Conservation (phyloP, 1,284 basidiomycete species). For the Singerocomus inundabilis region DNA sequence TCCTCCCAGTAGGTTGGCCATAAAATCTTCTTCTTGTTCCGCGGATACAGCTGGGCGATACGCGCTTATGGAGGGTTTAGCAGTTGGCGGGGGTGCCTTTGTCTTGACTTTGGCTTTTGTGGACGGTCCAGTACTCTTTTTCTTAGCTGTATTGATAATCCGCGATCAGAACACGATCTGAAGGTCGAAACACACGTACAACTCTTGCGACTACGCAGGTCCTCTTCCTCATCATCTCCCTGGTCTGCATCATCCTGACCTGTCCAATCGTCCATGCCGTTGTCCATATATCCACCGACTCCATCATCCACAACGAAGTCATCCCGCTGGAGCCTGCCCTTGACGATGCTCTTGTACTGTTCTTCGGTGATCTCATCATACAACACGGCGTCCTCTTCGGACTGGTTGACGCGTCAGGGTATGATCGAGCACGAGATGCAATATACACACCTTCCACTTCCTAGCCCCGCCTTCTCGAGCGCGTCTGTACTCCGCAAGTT, state of each 20-base stretch:
- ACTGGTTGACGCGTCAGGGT: conserved; percentile 33
- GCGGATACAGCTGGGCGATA: conserved; percentile 75
- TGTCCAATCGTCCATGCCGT: conserved; percentile 93
- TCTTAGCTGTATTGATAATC: conserved; percentile 35
- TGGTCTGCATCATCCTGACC: conserved; percentile 50
- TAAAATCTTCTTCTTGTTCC: conserved; percentile 83
- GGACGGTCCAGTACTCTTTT: conserved; percentile 41
- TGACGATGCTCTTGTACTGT: conserved; percentile 86
- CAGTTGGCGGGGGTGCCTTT: conserved; percentile 50
- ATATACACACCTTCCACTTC: conserved; percentile 43
- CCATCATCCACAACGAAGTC: conserved; percentile 98
- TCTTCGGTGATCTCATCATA: conserved; percentile 95
- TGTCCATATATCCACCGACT: conserved; percentile 89
- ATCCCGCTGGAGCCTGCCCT: conserved; percentile 81
- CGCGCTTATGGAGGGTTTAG: conserved; percentile 63
- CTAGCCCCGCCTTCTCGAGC: conserved; percentile 48
- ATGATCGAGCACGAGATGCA: neutral
- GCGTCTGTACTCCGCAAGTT: conserved; percentile 50
- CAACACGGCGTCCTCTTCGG: conserved; percentile 69
- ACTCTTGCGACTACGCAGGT: conserved; percentile 38
- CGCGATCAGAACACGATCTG: neutral
- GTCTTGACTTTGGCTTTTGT: conserved; percentile 41
- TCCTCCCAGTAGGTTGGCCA: conserved; percentile 71
- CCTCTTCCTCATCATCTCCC: conserved; percentile 39
- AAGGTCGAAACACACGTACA: conserved; percentile 34